A percentile compares a stretch with the other conserved stretches of the same genome.
phyloP scores from a whole-genome alignment of 805 yeast genomes.

The Tetrapisispora nanseiensis region DNA sequence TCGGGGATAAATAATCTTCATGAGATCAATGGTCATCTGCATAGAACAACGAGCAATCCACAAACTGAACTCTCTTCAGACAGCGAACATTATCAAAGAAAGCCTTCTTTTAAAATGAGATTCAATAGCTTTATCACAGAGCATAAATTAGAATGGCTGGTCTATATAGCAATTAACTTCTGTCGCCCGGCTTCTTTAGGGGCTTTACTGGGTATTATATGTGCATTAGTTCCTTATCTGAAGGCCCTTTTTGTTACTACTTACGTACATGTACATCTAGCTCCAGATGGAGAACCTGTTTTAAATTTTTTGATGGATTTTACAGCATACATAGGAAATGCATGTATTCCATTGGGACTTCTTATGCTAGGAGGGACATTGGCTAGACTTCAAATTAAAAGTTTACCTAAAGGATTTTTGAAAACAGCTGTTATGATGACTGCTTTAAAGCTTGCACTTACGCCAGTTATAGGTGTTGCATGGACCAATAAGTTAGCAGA shows the following conservation, averaged over 20 bases:
- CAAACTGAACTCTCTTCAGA: background rate
- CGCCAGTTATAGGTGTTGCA: conserved; percentile 73
- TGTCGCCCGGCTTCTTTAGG: conserved; percentile 64
- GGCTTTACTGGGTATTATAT: conserved; percentile 50
- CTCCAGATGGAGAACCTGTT: conserved; percentile 82
- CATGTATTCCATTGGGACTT: conserved; percentile 82
- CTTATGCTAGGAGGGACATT: conserved; percentile 79
- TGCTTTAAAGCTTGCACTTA: conserved; percentile 46
- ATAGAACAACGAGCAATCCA: background rate
- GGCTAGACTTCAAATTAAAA: conserved; percentile 54
- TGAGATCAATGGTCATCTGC: background rate
- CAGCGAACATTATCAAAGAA: background rate
- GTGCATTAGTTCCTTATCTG: conserved; percentile 83
- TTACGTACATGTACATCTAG: conserved; percentile 45
- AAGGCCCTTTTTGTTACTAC: conserved; percentile 56
- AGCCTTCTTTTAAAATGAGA: conserved; percentile 10
- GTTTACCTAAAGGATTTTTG: conserved; percentile 52
- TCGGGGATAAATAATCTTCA: background rate
- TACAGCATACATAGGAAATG: conserved; percentile 69
- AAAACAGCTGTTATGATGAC: conserved; percentile 53
- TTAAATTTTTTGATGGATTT: conserved; percentile 78
- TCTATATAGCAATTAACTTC: conserved; percentile 39
- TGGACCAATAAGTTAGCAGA: conserved; percentile 51
- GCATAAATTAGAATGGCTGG: conserved; percentile 28
- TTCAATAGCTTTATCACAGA: conserved; percentile 18